Percentiles rank a stretch among this genome's conserved stretches.
phyloP scores from a whole-genome alignment of 2,329 filamentous ascomycete species.

The Clonostachys chloroleuca region DNA sequence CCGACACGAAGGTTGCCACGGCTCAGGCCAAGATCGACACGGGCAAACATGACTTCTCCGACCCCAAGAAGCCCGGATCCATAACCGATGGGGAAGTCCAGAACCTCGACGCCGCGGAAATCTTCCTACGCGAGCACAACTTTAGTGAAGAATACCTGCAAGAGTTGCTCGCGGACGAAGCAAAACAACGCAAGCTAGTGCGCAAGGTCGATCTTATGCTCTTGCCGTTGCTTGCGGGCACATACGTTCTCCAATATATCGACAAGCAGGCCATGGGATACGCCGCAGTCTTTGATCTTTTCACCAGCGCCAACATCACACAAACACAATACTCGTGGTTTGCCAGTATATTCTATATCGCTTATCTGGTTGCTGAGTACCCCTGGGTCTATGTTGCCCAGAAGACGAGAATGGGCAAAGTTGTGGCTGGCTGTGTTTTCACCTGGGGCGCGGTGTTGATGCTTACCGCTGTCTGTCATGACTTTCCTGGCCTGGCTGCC shows the following conservation, averaged over 20 bases:
- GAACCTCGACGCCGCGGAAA: slow-evolving; percentile 2
- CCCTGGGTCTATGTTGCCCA: slow-evolving; percentile 26
- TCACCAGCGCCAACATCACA: slow-evolving; percentile 6
- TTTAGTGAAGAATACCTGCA: slow-evolving; percentile 20
- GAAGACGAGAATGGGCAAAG: slow-evolving; percentile 22
- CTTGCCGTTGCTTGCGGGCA: slow-evolving; percentile 40
- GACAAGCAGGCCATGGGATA: slow-evolving; percentile 47
- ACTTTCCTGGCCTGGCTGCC: slow-evolving; percentile 11
- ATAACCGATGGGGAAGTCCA: background rate
- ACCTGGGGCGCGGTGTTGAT: slow-evolving; percentile 30
- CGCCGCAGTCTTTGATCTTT: slow-evolving; percentile 36
- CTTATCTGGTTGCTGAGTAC: background rate
- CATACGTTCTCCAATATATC: slow-evolving; percentile 44
- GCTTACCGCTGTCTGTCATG: slow-evolving; percentile 9
- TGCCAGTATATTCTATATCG: background rate
- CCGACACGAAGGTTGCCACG: background rate
- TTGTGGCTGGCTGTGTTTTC: slow-evolving; percentile 24
- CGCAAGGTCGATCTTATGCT: slow-evolving; percentile 41
- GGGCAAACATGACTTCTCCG: background rate
- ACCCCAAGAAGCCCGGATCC: background rate
- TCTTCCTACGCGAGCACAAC: slow-evolving; percentile 3
- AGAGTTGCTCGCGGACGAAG: slow-evolving; percentile 35
- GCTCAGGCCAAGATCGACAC: background rate
- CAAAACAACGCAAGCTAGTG: slow-evolving; percentile 18
- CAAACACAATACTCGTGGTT: slow-evolving; percentile 21